phyloP scores from a whole-genome alignment of 495 filamentous ascomycete genomes.

The Penicillium lividum region DNA sequence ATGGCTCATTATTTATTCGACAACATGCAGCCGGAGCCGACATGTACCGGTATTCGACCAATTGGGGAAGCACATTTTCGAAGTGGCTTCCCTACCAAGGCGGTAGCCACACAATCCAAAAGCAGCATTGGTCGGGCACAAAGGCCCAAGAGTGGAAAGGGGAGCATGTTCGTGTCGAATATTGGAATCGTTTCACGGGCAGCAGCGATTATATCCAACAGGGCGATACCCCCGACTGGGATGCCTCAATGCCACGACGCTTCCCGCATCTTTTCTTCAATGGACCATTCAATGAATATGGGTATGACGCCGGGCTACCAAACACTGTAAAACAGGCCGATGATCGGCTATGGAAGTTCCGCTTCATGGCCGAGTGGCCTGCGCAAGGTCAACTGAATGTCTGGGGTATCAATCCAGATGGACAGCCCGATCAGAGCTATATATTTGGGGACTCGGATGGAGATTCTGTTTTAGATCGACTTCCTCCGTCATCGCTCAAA shows the following conservation, averaged over 20 bases:
- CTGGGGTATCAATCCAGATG: slow-evolving; percentile 69
- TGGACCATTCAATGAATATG: slow-evolving; percentile 67
- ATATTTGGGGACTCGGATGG: slow-evolving; percentile 63
- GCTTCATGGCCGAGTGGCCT: slow-evolving; percentile 68
- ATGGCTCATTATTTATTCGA: slow-evolving; percentile 49
- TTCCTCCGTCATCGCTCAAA: slow-evolving; percentile 61
- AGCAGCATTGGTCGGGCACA: slow-evolving; percentile 61
- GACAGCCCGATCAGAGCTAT: slow-evolving; percentile 59
- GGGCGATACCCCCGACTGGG: slow-evolving; percentile 52
- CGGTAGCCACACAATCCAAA: slow-evolving; percentile 45
- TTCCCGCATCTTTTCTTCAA: slow-evolving; percentile 68
- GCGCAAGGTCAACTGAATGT: slow-evolving; percentile 63
- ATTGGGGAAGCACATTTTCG: slow-evolving; percentile 62
- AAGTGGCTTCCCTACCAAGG: slow-evolving; percentile 59
- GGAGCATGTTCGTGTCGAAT: slow-evolving; percentile 66
- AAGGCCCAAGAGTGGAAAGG: slow-evolving; percentile 63
- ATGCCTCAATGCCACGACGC: slow-evolving; percentile 40
- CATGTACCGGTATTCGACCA: slow-evolving; percentile 63
- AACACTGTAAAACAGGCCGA: slow-evolving; percentile 55
- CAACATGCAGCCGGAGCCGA: slow-evolving; percentile 66
- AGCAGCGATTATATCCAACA: slow-evolving; percentile 67
- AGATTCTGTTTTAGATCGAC: slow-evolving; percentile 62
- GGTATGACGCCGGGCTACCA: slow-evolving; percentile 63
- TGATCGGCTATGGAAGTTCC: slow-evolving; percentile 59
- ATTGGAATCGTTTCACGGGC: slow-evolving; percentile 64